phyloP scores from a whole-genome alignment of 108 stramenopile species.

The Cyclotella baltica region DNA sequence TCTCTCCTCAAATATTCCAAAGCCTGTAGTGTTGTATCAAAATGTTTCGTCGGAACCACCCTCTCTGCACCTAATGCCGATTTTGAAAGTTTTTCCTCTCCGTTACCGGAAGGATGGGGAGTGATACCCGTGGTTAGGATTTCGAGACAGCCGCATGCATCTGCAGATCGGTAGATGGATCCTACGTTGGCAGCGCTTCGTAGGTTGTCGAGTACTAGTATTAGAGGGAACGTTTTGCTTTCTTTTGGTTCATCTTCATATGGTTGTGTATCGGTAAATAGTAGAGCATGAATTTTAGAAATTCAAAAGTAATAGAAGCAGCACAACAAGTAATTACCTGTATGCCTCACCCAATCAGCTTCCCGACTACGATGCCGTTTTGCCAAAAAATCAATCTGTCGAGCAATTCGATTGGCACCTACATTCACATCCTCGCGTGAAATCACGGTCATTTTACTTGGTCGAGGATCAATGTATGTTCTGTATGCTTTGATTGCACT shows the following conservation, averaged over 20 bases:
- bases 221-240: constrained; percentile 68
- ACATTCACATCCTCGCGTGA: constrained; percentile 60
- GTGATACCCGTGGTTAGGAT: constrained; percentile 81
- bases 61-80: constrained; percentile 81
- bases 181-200: constrained; percentile 91
- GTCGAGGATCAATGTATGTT: constrained; percentile 70
- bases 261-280: not conserved
- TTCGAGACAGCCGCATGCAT: constrained; percentile 70
- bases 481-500: constrained; percentile 82
- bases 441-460: constrained; percentile 46
- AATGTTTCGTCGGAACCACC: constrained; percentile 71
- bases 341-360: constrained; percentile 81
- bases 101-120: constrained; percentile 80
- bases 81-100: constrained; percentile 81
- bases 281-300: not conserved
- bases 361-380: constrained; percentile 75
- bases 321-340: constrained; percentile 29
- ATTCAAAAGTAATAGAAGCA: not conserved
- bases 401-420: constrained; percentile 64
- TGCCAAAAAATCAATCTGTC: constrained; percentile 83
- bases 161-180: constrained; percentile 86
- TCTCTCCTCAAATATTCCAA: constrained; percentile 52
- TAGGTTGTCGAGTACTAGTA: constrained; percentile 86
- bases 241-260: constrained; percentile 23
- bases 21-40: constrained; percentile 71